Evolutionary conservation across 768 basidiomycete genomes (phyloP).

Genomic region (Amanita rubescens): DNA sequence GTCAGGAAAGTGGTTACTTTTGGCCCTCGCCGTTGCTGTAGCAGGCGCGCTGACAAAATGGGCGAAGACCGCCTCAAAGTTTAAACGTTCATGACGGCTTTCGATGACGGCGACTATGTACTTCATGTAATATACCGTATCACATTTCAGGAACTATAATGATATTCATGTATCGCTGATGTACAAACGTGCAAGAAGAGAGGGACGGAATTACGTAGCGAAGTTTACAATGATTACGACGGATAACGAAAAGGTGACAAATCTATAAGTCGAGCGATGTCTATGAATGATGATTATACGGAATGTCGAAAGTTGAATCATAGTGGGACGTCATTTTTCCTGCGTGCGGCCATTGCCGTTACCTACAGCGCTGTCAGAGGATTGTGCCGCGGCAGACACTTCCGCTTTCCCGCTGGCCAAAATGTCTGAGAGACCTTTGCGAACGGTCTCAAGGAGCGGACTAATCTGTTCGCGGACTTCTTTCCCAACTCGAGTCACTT

Average conservation of each 20-base stretch:
- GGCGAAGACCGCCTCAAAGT: conserved; percentile 13
- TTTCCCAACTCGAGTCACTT: conserved; percentile 45
- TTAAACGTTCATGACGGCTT: too few species aligned
- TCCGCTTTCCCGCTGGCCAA: conserved; percentile 21
- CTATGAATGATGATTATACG: conserved; percentile 1
- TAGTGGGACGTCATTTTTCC: neutral
- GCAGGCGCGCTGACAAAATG: conserved; percentile 36
- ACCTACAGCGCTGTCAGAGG: conserved; percentile 8
- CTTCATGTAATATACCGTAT: neutral
- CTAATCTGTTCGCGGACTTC: conserved; percentile 55
- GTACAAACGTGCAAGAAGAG: neutral
- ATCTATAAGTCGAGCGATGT: conserved; percentile 1
- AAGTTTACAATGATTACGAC: too few species aligned
- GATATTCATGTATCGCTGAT: neutral
- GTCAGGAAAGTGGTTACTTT: conserved; percentile 42
- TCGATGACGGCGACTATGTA: too few species aligned
- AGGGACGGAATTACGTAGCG: neutral
- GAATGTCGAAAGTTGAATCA: too few species aligned
- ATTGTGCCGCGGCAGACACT: conserved; percentile 10
- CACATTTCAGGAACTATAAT: neutral
- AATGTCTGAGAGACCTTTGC: conserved; percentile 34
- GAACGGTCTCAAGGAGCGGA: conserved; percentile 50
- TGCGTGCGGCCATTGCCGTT: neutral
- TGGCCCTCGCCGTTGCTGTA: conserved; percentile 37
- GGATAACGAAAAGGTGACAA: neutral